phyloP scores from a whole-genome alignment of 2,329 filamentous ascomycete species.

The Exophiala viscosa region DNA sequence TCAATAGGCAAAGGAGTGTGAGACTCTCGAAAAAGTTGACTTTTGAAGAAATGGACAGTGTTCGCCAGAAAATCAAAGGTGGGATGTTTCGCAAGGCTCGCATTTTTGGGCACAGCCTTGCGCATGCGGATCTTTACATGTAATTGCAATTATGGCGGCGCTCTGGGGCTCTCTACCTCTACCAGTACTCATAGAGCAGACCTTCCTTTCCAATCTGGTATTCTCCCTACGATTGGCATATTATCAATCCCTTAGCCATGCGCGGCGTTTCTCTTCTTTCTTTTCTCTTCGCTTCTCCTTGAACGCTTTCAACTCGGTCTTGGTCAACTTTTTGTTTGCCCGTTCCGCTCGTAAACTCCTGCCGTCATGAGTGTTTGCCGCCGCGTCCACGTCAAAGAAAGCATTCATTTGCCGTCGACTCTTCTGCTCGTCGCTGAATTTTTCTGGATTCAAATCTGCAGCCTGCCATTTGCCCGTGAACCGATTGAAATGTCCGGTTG shows the following conservation, averaged over 20 bases:
- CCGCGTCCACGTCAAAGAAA: constrained; percentile 93
- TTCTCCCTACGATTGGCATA: neutral
- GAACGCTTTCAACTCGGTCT: constrained; percentile 83
- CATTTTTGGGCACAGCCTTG: neutral
- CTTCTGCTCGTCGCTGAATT: constrained; percentile 84
- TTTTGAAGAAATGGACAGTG: neutral
- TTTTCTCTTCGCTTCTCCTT: constrained; percentile 83
- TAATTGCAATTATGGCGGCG: neutral
- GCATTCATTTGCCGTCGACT: constrained; percentile 83
- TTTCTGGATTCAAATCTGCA: constrained; percentile 63
- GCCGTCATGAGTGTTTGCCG: constrained; percentile 85
- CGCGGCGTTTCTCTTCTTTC: constrained; percentile 91
- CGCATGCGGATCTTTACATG: neutral
- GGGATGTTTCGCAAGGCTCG: neutral
- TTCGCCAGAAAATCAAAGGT: neutral
- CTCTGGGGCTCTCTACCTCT: neutral
- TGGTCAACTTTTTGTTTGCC: constrained; percentile 75
- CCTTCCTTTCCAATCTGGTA: neutral
- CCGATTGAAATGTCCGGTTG: constrained; percentile 79
- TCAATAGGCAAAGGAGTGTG: neutral
- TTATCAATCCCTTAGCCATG: constrained; percentile 78
- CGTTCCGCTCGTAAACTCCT: constrained; percentile 88
- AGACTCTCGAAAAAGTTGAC: neutral
- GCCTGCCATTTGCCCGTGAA: constrained; percentile 82
- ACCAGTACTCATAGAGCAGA: too few species aligned